Conservation (phyloP, 2,329 filamentous ascomycete genomes). For the Diplodia scrobiculata region DNA sequence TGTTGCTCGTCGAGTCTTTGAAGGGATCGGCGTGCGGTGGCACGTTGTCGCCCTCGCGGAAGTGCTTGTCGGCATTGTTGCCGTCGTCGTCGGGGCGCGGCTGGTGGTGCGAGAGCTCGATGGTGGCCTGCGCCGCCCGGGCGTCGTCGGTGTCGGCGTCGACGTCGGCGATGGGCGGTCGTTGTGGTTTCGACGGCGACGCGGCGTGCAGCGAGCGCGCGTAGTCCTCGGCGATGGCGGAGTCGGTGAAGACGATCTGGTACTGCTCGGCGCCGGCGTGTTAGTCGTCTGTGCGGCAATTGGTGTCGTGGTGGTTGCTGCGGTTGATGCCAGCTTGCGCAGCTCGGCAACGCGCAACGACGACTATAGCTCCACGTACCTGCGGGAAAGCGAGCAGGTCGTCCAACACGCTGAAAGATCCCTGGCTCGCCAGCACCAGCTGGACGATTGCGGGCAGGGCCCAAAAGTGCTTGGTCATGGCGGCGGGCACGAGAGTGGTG, state of each 20-base stretch:
- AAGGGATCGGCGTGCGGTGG: slow-evolving; percentile 4
- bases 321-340: slow-evolving; percentile 24
- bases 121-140: slow-evolving; percentile 4
- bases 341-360: not conserved
- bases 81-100: not conserved
- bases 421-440: slow-evolving; percentile 56
- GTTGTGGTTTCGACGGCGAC: slow-evolving; percentile 1
- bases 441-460: slow-evolving; percentile 52
- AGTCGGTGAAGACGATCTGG: slow-evolving; percentile 73
- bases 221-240: slow-evolving; percentile 70
- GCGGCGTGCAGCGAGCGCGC: slow-evolving; percentile 53
- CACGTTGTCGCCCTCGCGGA: not conserved
- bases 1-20: not conserved
- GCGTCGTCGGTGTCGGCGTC: not conserved
- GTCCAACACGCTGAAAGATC: slow-evolving; percentile 80
- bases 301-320: not conserved
- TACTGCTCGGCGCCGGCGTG: slow-evolving; percentile 58
- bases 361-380: slow-evolving; percentile 52
- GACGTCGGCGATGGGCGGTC: not conserved
- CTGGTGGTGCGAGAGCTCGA: slow-evolving; percentile 25
- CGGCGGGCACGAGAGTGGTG: not conserved
- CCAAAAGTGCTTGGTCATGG: slow-evolving; percentile 51
- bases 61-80: not conserved
- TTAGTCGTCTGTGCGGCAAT: too few species aligned
- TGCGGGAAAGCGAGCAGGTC: slow-evolving; percentile 85